Evolutionary conservation across 371 early-diverging fungal genomes (phyloP).

Genomic region (Apophysomyces ossiformis): DNA sequence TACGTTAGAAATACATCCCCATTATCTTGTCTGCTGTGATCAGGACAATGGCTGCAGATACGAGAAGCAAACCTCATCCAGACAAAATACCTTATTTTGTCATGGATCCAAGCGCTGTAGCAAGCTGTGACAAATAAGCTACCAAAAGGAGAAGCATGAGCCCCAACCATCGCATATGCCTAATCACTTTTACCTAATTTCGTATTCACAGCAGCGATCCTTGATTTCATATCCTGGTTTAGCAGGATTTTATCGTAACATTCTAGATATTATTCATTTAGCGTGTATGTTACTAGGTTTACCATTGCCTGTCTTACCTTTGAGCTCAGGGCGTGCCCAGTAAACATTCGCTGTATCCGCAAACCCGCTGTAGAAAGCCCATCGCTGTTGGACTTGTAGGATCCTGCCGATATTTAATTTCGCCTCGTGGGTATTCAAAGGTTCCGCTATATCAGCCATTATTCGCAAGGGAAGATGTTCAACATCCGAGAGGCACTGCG

Average conservation of each 20-base stretch:
- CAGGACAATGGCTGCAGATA: too few relatives aligned
- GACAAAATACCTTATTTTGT: too few relatives aligned
- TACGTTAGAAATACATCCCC: too few relatives aligned
- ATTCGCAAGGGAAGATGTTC: conserved; percentile 12
- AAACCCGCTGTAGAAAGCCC: conserved; percentile 26
- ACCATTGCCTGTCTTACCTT: conserved; percentile 21
- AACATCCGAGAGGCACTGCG: conserved; percentile 3
- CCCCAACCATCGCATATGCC: background rate
- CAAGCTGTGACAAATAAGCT: background rate
- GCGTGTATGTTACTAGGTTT: background rate
- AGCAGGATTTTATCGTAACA: background rate
- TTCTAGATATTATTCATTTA: conserved; percentile 13
- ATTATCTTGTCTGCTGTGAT: too few relatives aligned
- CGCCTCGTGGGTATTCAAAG: conserved; percentile 1
- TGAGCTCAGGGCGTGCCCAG: conserved; percentile 33
- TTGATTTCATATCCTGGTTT: conserved; percentile 3
- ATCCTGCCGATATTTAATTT: conserved; percentile 16
- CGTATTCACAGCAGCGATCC: background rate
- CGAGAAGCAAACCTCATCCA: too few relatives aligned
- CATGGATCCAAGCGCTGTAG: background rate
- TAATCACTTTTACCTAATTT: background rate
- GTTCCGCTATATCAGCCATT: background rate
- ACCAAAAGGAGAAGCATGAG: background rate
- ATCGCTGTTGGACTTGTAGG: conserved; percentile 17
- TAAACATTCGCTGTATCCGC: conserved; percentile 32